A percentile compares a stretch with the other conserved stretches of the same genome.
Evolutionary conservation across 345 rosid species (phyloP).

Genomic region (Eucalyptus decipiens): DNA sequence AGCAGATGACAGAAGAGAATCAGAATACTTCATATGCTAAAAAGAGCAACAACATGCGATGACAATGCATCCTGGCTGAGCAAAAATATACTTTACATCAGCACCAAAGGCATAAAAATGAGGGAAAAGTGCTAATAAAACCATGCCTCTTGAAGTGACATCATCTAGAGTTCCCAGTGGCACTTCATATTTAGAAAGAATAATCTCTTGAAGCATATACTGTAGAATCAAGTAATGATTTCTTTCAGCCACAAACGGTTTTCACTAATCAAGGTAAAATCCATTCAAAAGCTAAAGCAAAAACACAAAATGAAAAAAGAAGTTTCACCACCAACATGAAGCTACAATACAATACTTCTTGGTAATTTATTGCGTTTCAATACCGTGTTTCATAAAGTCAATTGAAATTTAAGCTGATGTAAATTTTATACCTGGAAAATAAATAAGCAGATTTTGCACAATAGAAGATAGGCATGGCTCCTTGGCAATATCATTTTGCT

Average conservation of each 20-base stretch:
- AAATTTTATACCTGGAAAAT: background rate
- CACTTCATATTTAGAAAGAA: background rate
- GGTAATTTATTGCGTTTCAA: background rate
- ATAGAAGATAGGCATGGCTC: background rate
- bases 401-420: background rate
- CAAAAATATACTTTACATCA: background rate
- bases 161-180: background rate
- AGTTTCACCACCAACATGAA: background rate
- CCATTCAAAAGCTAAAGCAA: background rate
- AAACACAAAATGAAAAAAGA: background rate
- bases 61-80: background rate
- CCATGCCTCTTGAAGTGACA: background rate
- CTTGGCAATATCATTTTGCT: background rate
- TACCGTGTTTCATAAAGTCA: background rate
- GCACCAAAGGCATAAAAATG: background rate
- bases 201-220: background rate
- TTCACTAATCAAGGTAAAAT: background rate
- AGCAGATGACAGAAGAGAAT: background rate
- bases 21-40: background rate
- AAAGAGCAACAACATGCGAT: background rate
- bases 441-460: background rate
- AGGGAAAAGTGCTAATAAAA: background rate
- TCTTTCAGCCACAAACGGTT: background rate
- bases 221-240: background rate
- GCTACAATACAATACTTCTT: background rate